These are phyloP conservation scores for Wickerhamomyces pijperi DNA, from an alignment of 805 yeast genomes.

Conservation along the genomic window DNA sequence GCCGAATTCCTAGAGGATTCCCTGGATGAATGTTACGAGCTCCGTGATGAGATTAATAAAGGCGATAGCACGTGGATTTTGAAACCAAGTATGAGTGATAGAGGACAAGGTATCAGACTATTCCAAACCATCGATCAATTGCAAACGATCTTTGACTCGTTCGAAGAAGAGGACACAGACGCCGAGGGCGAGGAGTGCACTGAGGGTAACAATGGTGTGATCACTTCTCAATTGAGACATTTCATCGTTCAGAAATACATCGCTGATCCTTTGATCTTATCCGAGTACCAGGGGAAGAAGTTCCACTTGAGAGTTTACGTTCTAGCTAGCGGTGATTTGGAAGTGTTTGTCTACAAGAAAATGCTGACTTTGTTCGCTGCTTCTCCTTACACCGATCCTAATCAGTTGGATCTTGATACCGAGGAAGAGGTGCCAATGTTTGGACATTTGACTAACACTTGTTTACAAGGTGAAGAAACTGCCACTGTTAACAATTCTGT, in stretches of 20 bases:
- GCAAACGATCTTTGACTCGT: constrained; percentile 73
- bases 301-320: constrained; percentile 87
- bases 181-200: constrained; percentile 44
- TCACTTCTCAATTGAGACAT: constrained; percentile 81
- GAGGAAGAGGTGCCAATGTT: constrained; percentile 19
- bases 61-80: constrained; percentile 70
- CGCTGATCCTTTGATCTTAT: constrained; percentile 52
- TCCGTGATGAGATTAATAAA: constrained; percentile 62
- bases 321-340: constrained; percentile 58
- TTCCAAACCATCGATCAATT: constrained; percentile 71
- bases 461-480: constrained; percentile 54
- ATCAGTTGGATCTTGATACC: constrained; percentile 26
- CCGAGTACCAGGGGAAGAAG: constrained; percentile 52
- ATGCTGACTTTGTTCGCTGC: constrained; percentile 79
- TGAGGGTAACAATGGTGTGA: constrained; percentile 48
- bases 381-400: constrained; percentile 27
- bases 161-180: constrained; percentile 62
- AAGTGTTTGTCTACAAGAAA: constrained; percentile 69
- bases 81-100: constrained; percentile 95
- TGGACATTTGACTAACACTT: constrained; percentile 90
- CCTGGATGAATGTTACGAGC: constrained; percentile 83
- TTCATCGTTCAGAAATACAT: constrained; percentile 83
- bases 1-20: constrained; percentile 95
- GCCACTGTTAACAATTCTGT: constrained; percentile 34
- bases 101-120: constrained; percentile 89